Conservation (phyloP, 2,329 filamentous ascomycete species). For the Emergomyces orientalis region DNA sequence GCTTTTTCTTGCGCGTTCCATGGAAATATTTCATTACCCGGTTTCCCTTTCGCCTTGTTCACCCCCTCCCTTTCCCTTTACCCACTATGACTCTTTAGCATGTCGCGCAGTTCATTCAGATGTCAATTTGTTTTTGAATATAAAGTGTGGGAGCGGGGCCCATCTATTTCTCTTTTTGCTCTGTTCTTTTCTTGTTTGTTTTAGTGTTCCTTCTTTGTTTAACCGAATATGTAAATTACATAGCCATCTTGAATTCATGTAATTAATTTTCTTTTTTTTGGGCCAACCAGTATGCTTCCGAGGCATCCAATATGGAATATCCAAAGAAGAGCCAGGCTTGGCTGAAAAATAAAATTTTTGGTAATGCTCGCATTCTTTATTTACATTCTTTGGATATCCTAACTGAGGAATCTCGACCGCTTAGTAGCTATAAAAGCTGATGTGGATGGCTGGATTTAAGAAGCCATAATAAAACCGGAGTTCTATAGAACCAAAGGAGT, state of each 20-base stretch:
- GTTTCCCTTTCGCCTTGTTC: not conserved
- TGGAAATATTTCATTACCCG: not conserved
- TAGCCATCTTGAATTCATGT: not conserved
- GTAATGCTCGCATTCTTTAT: not conserved
- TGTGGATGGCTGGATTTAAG: not conserved
- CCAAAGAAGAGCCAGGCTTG: not conserved
- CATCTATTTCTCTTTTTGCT: no score
- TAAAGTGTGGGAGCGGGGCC: not conserved
- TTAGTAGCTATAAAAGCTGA: not conserved
- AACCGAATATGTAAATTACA: not conserved
- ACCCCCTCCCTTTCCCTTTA: not conserved
- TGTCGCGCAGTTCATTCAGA: not conserved
- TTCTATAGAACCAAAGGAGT: not conserved
- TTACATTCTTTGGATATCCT: not conserved
- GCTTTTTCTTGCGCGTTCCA: not conserved
- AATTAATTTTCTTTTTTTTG: not conserved
- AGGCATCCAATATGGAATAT: not conserved
- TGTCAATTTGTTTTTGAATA: not conserved
- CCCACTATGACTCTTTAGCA: not conserved
- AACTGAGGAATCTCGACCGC: not conserved
- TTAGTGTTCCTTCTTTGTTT: not conserved
- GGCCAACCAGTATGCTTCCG: no score
- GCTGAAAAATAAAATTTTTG: not conserved
- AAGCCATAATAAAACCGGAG: not conserved
- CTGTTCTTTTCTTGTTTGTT: not conserved